phyloP scores from a whole-genome alignment of 257 asterid species.

The Cordia subcordata region DNA sequence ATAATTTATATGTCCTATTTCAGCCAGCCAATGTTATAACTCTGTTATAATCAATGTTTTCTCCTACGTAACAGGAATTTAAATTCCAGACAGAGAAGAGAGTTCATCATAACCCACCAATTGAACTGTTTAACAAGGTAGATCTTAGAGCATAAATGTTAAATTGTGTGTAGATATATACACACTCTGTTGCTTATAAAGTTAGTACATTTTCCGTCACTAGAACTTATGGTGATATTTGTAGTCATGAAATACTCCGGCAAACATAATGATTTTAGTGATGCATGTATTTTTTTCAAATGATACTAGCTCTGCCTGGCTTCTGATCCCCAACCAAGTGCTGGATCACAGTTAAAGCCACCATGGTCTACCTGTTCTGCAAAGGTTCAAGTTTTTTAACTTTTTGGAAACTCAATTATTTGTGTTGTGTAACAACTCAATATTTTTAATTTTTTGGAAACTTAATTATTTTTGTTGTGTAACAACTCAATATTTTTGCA shows the following conservation, averaged over 20 bases:
- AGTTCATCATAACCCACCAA: slow-evolving; percentile 56
- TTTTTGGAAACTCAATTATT: not conserved
- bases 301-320: slow-evolving; percentile 68
- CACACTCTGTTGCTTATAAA: no score
- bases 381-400: slow-evolving; percentile 45
- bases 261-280: not conserved
- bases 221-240: not conserved
- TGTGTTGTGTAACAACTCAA: no score
- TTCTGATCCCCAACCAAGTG: slow-evolving; percentile 41
- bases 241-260: not conserved
- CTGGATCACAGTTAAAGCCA: slow-evolving; percentile 30
- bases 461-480: not conserved
- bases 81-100: slow-evolving; percentile 66
- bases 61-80: slow-evolving; percentile 53
- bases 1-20: slow-evolving; percentile 7
- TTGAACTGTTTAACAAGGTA: slow-evolving; percentile 83
- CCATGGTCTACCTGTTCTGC: slow-evolving; percentile 29
- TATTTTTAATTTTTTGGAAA: no score
- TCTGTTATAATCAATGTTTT: slow-evolving; percentile 3
- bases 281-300: slow-evolving; percentile 11
- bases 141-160: no score
- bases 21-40: slow-evolving; percentile 6
- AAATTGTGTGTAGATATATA: no score
- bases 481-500: slow-evolving; percentile 2
- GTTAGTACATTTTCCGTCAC: not conserved